phyloP scores from a whole-genome alignment of 257 asterid species.

The Thymus quinquecostatus region DNA sequence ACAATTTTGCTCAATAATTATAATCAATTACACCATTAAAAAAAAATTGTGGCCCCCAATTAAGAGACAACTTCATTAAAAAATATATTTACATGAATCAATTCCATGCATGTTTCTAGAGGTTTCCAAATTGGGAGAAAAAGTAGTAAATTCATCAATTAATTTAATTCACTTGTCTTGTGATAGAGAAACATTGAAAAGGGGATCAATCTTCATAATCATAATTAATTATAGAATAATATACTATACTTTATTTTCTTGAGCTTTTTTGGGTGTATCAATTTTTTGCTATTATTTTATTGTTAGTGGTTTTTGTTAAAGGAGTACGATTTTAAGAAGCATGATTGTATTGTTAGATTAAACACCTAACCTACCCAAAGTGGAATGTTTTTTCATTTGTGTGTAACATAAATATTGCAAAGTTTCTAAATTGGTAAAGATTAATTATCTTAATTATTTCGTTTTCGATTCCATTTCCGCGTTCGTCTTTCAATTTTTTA shows the following conservation, averaged over 20 bases:
- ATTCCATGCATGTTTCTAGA: not conserved
- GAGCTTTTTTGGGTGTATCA: not conserved
- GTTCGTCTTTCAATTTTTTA: too few species aligned
- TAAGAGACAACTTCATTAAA: constrained; percentile 11
- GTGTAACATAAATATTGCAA: constrained; percentile 11
- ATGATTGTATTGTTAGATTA: constrained; percentile 20
- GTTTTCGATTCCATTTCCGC: not conserved
- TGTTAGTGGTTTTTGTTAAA: constrained; percentile 20
- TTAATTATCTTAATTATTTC: constrained; percentile 14
- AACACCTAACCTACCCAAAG: constrained; percentile 32
- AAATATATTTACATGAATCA: too few species aligned
- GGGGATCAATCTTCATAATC: constrained; percentile 22
- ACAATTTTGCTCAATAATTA: constrained; percentile 11
- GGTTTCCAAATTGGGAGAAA: constrained; percentile 46
- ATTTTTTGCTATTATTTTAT: not conserved
- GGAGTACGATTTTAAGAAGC: constrained; percentile 19
- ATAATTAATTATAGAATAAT: constrained; percentile 21
- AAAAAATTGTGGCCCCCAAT: constrained; percentile 14
- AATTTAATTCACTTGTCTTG: constrained; percentile 33
- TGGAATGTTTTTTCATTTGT: constrained; percentile 18
- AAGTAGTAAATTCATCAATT: constrained; percentile 19
- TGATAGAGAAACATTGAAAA: constrained; percentile 30
- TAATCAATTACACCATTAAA: constrained; percentile 4
- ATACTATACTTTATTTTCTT: constrained; percentile 14
- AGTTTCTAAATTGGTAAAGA: constrained; percentile 34